These are phyloP conservation scores for Herpotrichia juniperi DNA, from an alignment of 2,329 filamentous ascomycete genomes.

Conservation along the genomic window DNA sequence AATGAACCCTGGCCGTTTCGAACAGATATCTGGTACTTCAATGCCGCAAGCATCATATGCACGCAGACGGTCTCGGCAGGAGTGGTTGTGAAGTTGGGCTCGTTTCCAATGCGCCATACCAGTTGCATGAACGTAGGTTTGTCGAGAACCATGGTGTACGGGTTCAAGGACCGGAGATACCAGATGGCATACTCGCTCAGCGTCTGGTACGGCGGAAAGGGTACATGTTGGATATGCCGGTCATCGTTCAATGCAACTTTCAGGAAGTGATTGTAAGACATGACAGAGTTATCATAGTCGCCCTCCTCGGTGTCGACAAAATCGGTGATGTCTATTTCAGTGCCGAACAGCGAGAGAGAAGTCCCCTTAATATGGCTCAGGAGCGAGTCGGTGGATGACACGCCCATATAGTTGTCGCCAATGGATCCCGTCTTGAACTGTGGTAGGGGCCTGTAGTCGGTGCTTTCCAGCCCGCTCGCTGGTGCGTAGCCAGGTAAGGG, in stretches of 20 bases:
- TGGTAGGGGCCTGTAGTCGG: slow-evolving; percentile 43
- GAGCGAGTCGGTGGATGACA: slow-evolving; percentile 66
- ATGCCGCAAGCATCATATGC: slow-evolving; percentile 80
- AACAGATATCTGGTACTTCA: slow-evolving; percentile 78
- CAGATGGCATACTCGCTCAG: slow-evolving; percentile 73
- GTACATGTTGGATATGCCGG: slow-evolving; percentile 61
- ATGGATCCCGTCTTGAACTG: slow-evolving; percentile 54
- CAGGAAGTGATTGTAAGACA: slow-evolving; percentile 74
- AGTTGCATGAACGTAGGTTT: slow-evolving; percentile 73
- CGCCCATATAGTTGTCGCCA: slow-evolving; percentile 71
- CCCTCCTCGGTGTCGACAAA: slow-evolving; percentile 72
- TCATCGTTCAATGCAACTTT: slow-evolving; percentile 66
- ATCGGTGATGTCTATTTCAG: slow-evolving; percentile 77
- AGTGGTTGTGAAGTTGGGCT: slow-evolving; percentile 66
- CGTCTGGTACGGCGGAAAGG: slow-evolving; percentile 67
- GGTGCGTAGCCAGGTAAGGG: slow-evolving; percentile 33
- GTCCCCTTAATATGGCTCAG: slow-evolving; percentile 78
- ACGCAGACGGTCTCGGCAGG: slow-evolving; percentile 71
- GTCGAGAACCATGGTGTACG: slow-evolving; percentile 78
- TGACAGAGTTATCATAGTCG: slow-evolving; percentile 61
- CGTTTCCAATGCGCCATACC: slow-evolving; percentile 78
- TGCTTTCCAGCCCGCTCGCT: slow-evolving; percentile 20
- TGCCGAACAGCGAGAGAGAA: slow-evolving; percentile 77
- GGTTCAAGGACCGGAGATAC: slow-evolving; percentile 75
- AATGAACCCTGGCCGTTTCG: slow-evolving; percentile 64